Conservation (phyloP, 2,329 filamentous ascomycete species). For the Chrysoporthe cubensis region DNA sequence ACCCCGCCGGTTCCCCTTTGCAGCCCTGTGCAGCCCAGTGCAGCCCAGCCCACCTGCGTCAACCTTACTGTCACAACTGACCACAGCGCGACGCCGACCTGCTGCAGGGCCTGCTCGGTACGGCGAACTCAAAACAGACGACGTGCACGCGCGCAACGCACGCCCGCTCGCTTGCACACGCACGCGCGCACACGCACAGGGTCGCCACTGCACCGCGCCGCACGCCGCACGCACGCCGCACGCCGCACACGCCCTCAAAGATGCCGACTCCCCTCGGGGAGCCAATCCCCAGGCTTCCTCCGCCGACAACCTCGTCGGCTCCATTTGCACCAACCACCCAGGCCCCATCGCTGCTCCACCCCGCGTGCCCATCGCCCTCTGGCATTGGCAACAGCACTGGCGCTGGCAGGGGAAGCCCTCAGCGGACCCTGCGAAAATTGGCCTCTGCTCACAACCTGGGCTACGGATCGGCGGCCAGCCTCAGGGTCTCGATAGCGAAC, state of each 20-base stretch:
- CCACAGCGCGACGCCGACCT: not conserved
- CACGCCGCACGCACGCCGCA: not conserved
- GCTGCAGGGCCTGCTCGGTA: not conserved
- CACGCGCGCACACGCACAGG: not conserved
- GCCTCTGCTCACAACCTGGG: conserved; percentile 76
- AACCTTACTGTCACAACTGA: not conserved
- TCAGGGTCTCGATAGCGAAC: conserved; percentile 49
- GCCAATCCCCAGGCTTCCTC: conserved; percentile 30
- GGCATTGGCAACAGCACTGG: conserved; percentile 1
- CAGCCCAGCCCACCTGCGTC: not conserved
- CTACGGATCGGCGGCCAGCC: conserved; percentile 26
- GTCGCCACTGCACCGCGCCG: not conserved
- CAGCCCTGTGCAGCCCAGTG: not conserved
- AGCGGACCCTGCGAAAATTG: conserved; percentile 71
- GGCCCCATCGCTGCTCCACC: conserved; percentile 48
- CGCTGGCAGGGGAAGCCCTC: conserved; percentile 42
- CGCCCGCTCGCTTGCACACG: not conserved
- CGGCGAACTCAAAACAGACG: not conserved
- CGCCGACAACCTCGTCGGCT: conserved; percentile 13
- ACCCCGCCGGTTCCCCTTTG: not conserved
- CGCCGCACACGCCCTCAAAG: conserved; percentile 13
- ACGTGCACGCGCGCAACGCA: no score
- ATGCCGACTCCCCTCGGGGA: conserved; percentile 39
- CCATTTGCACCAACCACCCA: conserved; percentile 20
- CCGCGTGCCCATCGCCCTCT: conserved; percentile 61